Evolutionary conservation across 768 basidiomycete species (phyloP), one percentile per base, ranked within the genome.

Genomic region (Boletellus emodensis): DNA sequence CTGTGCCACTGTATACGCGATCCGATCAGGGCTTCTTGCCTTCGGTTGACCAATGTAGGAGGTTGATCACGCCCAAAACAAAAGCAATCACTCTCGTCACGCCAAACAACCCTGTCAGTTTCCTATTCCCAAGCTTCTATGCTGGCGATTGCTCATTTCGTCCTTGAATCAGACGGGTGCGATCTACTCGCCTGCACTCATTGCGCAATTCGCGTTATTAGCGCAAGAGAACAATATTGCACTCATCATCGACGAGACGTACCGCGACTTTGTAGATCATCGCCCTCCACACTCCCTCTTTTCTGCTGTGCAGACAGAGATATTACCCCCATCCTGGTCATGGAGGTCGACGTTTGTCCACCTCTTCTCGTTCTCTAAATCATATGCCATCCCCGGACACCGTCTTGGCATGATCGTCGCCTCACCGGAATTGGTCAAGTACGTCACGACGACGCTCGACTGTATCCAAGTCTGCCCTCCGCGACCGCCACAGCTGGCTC

Each of bases 161-260:
- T 30, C 9, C 6, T 40, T 4, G 12, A 24, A 11, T 11, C 48
- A 85, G 76, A 90, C 88, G 1, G 91, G 91, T 6, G 80, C 84
- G 0, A 77, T 78, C 1, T 90, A 90, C 58, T 65, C 84, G 0
- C 75, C 80, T 0, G 59, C 65, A 0, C 73, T 88, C 6, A 65
- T 93, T 22, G 64, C 71, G 0, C 68, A 77, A 5, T 93, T 91
- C 56, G 77, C 78, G 2, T 56, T 70, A 0, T 76, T 93, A 3
- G 86, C 89, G 0, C 68, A 61, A 18, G 69, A 75, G 44, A 64
- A 74, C 24, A 71, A 74, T 1, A 59, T 91, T 15, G 84, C 88
- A 0, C 75, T 93, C 20, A 75, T 93, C 34, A 43, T 94, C n/a
- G 91, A 94, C 66, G 90, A 92, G 68, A 93, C 91, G 1, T 94